Base-by-base conservation (phyloP, 1,139 yeast species). In the Pneumocystis canis region DNA sequence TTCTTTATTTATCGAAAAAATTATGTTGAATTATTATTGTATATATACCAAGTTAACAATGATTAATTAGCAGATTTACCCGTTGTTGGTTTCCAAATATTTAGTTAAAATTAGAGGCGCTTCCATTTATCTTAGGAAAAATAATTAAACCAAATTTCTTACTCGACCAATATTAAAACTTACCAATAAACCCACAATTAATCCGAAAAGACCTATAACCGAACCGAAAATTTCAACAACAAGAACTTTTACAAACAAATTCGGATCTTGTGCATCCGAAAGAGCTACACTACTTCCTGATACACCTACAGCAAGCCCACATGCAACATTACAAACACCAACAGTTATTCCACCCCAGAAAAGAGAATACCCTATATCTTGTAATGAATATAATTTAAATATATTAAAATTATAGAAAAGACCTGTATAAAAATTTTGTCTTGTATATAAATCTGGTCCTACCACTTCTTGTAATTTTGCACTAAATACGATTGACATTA, bases 291-390 rank as follows among this genome's bases (percentile, higher is more conserved):
- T 92, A 33, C 97, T 85, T 61, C 99, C 99, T 30, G 98, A 92
- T 66, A 94, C 81, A 67, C 99, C 99, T 61, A 94, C 99, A 11
- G 97, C 92, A 66, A 94, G 80, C 76, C 99, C 99, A 80, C 99
- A 94, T 66, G 92, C 85, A 73, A 94, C 81, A 75, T 94, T 94
- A 70, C 95, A 84, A 40, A 87, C 74, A 58, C 99, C 99, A 60
- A 94, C 98, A 6, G 98, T 92, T 63, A 90, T 73, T 28, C 99
- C 99, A 33, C 97, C 98, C 99, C 99, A 94, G 75, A 94, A 94
- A 68, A 94, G 80, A 6, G 97, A 83, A 73, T 83, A 92, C 9
- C 79, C 54, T 47, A 7, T 47, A 73, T 66, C 9, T 53, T 56
- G 11, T 53, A 41, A 30, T 41, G 41, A 18, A 7, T 11, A 33